phyloP scores from a whole-genome alignment of 75 land plant genomes.

The Selaginella moellendorffii region DNA sequence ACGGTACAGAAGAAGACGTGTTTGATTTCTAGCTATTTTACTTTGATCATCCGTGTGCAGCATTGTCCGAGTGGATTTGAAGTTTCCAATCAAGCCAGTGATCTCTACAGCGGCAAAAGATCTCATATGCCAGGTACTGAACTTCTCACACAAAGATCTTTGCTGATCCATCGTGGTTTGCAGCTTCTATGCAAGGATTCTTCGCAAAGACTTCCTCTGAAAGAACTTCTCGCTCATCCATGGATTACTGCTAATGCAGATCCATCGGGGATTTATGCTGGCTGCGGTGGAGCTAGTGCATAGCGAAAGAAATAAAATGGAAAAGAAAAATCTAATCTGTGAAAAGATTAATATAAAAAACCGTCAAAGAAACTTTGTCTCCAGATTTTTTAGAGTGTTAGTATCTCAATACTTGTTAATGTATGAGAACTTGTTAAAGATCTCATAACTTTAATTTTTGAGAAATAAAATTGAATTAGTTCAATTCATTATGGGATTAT shows the following conservation, averaged over 20 bases:
- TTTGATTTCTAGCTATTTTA: neutral
- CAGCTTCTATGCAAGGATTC: slow-evolving; percentile 81
- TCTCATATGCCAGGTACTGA: slow-evolving; percentile 54
- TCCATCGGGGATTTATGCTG: slow-evolving; percentile 46
- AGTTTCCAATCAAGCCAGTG: slow-evolving; percentile 42
- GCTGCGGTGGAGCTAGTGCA: no score
- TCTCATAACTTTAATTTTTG: no score
- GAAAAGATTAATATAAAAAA: no score
- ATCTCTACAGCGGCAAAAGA: slow-evolving; percentile 60
- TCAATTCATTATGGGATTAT: no score
- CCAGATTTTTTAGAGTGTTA: neutral
- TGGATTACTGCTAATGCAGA: slow-evolving; percentile 86
- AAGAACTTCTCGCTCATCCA: slow-evolving; percentile 66
- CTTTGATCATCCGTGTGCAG: slow-evolving; percentile 21
- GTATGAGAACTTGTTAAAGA: neutral
- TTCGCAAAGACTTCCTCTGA: slow-evolving; percentile 56
- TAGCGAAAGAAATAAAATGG: no score
- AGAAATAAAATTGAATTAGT: no score
- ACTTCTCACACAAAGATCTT: no score
- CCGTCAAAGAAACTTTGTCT: no score
- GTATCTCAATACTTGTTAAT: neutral
- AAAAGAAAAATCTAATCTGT: no score
- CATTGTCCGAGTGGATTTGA: slow-evolving; percentile 53
- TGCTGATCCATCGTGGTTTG: neutral
- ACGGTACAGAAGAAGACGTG: slow-evolving; percentile 23